Evolutionary conservation across 2,329 filamentous ascomycete genomes (phyloP).

Genomic region (Neoarthrinium moseri): DNA sequence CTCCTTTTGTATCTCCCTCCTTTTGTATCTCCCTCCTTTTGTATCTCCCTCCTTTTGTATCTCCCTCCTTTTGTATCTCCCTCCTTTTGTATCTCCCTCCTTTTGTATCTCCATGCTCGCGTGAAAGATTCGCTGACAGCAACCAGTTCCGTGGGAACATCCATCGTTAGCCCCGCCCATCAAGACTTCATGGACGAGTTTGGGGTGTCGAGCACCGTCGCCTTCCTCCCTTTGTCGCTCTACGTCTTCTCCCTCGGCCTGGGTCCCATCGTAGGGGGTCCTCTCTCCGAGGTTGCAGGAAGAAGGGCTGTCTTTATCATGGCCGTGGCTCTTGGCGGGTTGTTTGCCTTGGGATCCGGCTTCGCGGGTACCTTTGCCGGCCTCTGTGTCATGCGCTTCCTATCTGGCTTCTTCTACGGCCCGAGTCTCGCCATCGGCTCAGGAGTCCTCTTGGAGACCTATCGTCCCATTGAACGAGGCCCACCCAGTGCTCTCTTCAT

Average conservation of each 20-base stretch:
- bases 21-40: too few species aligned
- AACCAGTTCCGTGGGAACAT: constrained; percentile 49
- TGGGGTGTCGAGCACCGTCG: constrained; percentile 49
- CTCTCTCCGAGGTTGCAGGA: constrained; percentile 57
- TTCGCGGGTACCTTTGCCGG: constrained; percentile 48
- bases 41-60: too few species aligned
- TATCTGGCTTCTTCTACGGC: constrained; percentile 51
- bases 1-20: too few species aligned
- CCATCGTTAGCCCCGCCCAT: constrained; percentile 50
- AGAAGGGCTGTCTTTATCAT: constrained; percentile 50
- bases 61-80: too few species aligned
- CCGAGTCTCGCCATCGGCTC: constrained; percentile 48
- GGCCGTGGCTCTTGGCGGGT: constrained; percentile 43
- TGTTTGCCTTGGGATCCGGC: constrained; percentile 57
- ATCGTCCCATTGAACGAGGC: constrained; percentile 38
- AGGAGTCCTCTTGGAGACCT: constrained; percentile 50
- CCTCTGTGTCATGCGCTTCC: constrained; percentile 54
- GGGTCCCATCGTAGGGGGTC: constrained; percentile 59
- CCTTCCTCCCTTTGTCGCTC: constrained; percentile 57
- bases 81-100: too few species aligned
- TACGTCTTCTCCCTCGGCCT: constrained; percentile 61
- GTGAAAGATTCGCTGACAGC: neutral
- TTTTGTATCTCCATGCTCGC: too few species aligned
- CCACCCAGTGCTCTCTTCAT: constrained; percentile 44
- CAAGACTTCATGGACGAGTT: constrained; percentile 51